phyloP scores from a whole-genome alignment of 768 basidiomycete species.

The Termitomyces sp. region DNA sequence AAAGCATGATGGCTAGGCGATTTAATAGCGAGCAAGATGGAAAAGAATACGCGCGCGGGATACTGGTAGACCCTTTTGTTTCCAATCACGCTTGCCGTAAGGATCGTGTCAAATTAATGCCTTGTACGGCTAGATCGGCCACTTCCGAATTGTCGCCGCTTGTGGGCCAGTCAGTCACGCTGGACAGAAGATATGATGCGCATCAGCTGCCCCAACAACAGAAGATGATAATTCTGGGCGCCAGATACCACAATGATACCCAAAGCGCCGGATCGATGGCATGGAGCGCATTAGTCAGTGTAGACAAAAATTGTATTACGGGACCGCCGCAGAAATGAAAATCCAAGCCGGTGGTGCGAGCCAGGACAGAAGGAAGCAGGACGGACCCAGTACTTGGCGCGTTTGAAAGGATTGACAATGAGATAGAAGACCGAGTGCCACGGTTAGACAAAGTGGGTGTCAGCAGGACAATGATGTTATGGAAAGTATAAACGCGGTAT shows the following conservation, averaged over 20 bases:
- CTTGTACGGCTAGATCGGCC: constrained; percentile 4
- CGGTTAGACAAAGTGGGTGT: constrained; percentile 2
- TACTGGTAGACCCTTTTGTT: background rate
- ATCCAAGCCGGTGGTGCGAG: background rate
- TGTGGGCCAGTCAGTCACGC: constrained; percentile 4
- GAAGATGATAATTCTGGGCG: constrained; percentile 8
- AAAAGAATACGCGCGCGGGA: background rate
- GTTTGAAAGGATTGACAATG: constrained; percentile 11
- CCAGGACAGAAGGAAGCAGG: background rate
- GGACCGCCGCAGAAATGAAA: background rate
- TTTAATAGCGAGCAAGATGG: background rate
- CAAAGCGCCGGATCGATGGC: constrained; percentile 1
- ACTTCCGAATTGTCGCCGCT: constrained; percentile 8
- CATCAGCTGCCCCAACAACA: constrained; percentile 9
- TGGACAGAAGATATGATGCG: constrained; percentile 9
- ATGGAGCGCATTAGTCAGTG: background rate
- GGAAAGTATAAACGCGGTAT: no score
- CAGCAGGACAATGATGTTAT: background rate
- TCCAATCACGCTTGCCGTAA: constrained; percentile 4
- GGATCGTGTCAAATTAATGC: background rate
- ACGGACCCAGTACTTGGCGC: constrained; percentile 11
- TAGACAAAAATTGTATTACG: background rate
- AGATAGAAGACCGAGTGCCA: constrained; percentile 10
- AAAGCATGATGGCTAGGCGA: constrained; percentile 1
- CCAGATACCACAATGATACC: constrained; percentile 3